Base-by-base conservation (phyloP, 2,329 filamentous ascomycete species). In the Alternaria gaisen region DNA sequence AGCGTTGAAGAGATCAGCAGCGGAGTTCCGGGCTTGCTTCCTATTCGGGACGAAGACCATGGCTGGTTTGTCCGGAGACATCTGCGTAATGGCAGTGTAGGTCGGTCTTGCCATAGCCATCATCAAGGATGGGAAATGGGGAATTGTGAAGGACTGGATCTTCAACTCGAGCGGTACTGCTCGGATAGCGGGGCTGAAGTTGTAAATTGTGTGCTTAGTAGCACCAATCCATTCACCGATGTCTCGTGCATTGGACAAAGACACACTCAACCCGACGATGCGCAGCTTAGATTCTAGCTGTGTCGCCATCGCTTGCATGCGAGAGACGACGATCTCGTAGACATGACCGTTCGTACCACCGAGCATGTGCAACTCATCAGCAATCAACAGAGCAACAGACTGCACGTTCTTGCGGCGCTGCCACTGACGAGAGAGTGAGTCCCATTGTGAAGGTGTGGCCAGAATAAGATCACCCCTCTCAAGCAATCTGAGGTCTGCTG, bases 151-250 rank as follows among this genome's bases (percentile, higher is more conserved):
- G 1, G 94, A 94, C 79, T 99, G 95, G 48, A 99, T 91, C 76
- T 97, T 93, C 58, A 99, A 87, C 77, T 98, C 94, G 32, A 99
- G 83, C 22, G 94, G 94, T 18, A 97, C 88, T 1, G 93, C 91
- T 58, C 96, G 90, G 63, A 94, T 90, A 73, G 94, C 91, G 2
- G 95, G 95, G 71, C 93, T 97, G 83, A 99, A 99, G 82, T 99
- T 99, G 85, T 94, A 99, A 66, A 97, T 97, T 50, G 95, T 97
- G 77, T 99, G 95, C 83, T 97, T 98, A 79, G 90, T 97, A 8
- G 94, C 95, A 68, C 96, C 95, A 68, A 99, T 93, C 95, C 95
- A 99, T 80, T 97, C 95, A 53, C 94, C 94, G 71, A 99, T 87
- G 72, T 99, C 95, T 60, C 93, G 88, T 51, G 94, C 94, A 76